Percentiles rank a stretch among this genome's conserved stretches.
phyloP scores from a whole-genome alignment of 2,329 filamentous ascomycete genomes.

The Lasiodiplodia sp. region DNA sequence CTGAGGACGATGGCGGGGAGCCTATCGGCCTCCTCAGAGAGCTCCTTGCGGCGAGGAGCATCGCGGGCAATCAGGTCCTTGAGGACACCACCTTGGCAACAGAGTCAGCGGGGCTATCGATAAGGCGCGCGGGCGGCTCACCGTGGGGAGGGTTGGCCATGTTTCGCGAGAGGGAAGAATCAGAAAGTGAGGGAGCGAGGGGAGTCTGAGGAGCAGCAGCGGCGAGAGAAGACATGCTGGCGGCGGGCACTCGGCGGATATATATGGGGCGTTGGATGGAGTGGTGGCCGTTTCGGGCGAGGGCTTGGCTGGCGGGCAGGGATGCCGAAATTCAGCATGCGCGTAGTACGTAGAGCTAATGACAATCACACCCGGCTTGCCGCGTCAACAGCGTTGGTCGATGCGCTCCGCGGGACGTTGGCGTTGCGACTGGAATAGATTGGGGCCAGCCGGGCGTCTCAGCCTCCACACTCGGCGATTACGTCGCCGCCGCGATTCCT shows the following conservation, averaged over 20 bases:
- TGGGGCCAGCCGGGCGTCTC: slow-evolving; percentile 17
- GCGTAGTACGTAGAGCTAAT: slow-evolving; percentile 28
- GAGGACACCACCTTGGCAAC: slow-evolving; percentile 78
- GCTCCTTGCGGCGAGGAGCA: slow-evolving; percentile 79
- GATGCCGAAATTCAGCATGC: slow-evolving; percentile 28
- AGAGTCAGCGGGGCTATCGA: slow-evolving; percentile 34
- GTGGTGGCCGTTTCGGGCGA: slow-evolving; percentile 22
- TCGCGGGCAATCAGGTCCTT: slow-evolving; percentile 98
- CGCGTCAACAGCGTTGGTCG: slow-evolving; percentile 29
- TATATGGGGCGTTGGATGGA: slow-evolving; percentile 28
- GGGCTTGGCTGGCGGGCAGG: slow-evolving; percentile 26
- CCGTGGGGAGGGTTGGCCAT: slow-evolving; percentile 63
- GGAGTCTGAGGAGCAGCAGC: slow-evolving; percentile 20
- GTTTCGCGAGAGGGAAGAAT: slow-evolving; percentile 28
- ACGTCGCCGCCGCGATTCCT: slow-evolving; percentile 9
- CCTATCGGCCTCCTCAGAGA: slow-evolving; percentile 82
- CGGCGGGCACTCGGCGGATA: slow-evolving; percentile 18
- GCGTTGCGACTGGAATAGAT: slow-evolving; percentile 23
- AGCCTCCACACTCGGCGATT: background rate
- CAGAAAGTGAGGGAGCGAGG: slow-evolving; percentile 9
- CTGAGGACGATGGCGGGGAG: slow-evolving; percentile 84
- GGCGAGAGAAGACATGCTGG: slow-evolving; percentile 20
- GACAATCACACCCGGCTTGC: slow-evolving; percentile 26
- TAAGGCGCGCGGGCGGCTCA: slow-evolving; percentile 37
- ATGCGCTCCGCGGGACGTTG: slow-evolving; percentile 12